Percentiles rank a stretch among this genome's conserved stretches.
phyloP scores from a whole-genome alignment of 345 rosid species.

The Rhizophora mangle region DNA sequence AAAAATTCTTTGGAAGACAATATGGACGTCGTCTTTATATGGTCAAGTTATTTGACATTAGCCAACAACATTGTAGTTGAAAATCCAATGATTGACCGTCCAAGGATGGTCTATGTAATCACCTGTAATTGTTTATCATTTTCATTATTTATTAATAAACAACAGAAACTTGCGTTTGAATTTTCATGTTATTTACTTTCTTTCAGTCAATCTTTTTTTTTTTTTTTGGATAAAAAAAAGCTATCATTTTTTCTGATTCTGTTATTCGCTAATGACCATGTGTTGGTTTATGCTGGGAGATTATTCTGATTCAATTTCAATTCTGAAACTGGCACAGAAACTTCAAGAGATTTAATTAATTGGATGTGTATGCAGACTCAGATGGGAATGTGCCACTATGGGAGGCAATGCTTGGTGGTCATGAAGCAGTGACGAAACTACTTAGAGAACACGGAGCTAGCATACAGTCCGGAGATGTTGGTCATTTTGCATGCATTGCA shows the following conservation, averaged over 20 bases:
- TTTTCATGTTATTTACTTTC: background rate
- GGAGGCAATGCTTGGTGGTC: conserved; percentile 73
- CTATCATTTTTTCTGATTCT: background rate
- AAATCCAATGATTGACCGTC: background rate
- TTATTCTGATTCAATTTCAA: background rate
- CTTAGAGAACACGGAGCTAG: conserved; percentile 44
- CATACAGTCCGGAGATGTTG: conserved; percentile 61
- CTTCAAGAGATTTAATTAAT: background rate
- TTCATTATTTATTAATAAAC: background rate
- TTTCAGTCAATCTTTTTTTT: too few species aligned
- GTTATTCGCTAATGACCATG: background rate
- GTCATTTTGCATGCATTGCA: conserved; percentile 66
- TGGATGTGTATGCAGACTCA: conserved; percentile 41
- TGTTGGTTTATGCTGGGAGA: background rate
- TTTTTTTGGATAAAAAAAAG: too few species aligned
- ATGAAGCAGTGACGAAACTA: conserved; percentile 46
- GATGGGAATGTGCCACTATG: conserved; percentile 76
- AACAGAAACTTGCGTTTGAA: background rate
- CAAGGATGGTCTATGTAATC: background rate
- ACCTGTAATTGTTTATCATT: background rate
- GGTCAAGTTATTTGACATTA: background rate
- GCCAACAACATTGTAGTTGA: background rate
- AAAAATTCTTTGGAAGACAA: background rate
- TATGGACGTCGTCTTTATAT: background rate
- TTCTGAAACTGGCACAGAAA: background rate